These are phyloP conservation scores for Wallacemonas rigidus DNA, from an alignment of 208 protist genomes.

Conservation along the genomic window DNA sequence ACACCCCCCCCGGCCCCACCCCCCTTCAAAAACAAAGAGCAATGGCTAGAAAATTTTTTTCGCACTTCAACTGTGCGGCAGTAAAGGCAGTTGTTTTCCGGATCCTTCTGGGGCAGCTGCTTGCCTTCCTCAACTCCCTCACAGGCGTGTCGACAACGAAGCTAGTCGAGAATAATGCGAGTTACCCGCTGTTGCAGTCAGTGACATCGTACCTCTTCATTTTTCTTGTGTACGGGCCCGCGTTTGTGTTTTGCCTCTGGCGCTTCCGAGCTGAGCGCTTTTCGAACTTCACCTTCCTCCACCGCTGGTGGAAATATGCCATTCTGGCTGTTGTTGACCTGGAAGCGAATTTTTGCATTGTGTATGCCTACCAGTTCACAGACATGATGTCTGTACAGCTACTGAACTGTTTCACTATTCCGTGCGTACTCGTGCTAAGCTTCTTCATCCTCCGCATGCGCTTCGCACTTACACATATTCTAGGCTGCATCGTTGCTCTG, in stretches of 20 bases:
- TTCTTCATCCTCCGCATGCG: conserved; percentile 83
- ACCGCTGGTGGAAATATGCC: conserved; percentile 83
- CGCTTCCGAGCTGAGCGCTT: conserved; percentile 26
- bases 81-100: conserved; percentile 41
- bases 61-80: conserved; percentile 14
- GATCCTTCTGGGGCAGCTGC: conserved; percentile 75
- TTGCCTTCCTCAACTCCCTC: conserved; percentile 84
- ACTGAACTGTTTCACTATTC: conserved; percentile 92
- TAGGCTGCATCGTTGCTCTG: conserved; percentile 79
- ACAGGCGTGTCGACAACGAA: conserved; percentile 87
- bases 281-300: conserved; percentile 62
- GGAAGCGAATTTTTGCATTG: conserved; percentile 93
- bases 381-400: conserved; percentile 92
- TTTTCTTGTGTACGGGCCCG: conserved; percentile 59
- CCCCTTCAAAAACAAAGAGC: not conserved
- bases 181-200: conserved; percentile 87
- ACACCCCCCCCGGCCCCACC: not conserved
- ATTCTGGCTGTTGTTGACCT: conserved; percentile 91
- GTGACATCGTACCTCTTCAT: conserved; percentile 79
- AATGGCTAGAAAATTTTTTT: not conserved
- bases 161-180: conserved; percentile 80
- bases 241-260: conserved; percentile 53
- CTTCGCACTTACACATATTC: conserved; percentile 81
- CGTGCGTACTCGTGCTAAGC: conserved; percentile 90
- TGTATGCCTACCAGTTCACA: conserved; percentile 94